These are phyloP conservation scores for Neonectria sp. DNA, from an alignment of 2,329 filamentous ascomycete species.

Conservation along the genomic window DNA sequence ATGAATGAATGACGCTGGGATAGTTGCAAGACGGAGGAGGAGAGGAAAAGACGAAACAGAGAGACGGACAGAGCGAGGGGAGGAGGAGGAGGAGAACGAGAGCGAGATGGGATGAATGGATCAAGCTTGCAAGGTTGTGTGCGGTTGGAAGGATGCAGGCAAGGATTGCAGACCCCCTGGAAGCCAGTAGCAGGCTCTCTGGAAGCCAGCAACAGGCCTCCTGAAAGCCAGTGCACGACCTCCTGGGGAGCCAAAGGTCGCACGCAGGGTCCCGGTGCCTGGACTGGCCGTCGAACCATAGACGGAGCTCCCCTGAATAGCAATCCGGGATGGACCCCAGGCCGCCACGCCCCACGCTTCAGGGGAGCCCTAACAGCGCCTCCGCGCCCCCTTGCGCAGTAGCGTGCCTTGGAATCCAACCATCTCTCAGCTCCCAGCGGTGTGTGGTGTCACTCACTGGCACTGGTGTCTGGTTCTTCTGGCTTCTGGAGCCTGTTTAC, in stretches of 20 bases:
- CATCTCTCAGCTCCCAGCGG: not conserved
- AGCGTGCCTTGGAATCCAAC: not conserved
- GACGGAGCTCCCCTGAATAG: slow-evolving; percentile 40
- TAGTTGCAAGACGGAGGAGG: slow-evolving; percentile 31
- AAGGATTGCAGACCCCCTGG: not conserved
- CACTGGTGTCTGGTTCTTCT: too few species aligned
- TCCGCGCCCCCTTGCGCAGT: not conserved
- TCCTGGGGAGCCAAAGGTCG: too few species aligned
- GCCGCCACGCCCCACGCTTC: slow-evolving; percentile 23
- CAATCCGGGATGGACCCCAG: slow-evolving; percentile 26
- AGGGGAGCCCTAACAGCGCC: slow-evolving; percentile 21
- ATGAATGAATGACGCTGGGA: slow-evolving; percentile 41
- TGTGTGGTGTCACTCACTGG: not conserved
- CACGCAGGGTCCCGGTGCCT: not conserved
- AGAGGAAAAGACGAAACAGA: not conserved
- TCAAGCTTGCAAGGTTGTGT: slow-evolving; percentile 29
- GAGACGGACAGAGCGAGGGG: slow-evolving; percentile 11
- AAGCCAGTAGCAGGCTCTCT: not conserved
- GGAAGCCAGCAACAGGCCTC: too few species aligned
- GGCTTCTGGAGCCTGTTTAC: too few species aligned
- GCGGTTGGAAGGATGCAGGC: slow-evolving; percentile 10
- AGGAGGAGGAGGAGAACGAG: slow-evolving; percentile 27
- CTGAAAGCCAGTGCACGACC: too few species aligned
- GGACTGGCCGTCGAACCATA: slow-evolving; percentile 36
- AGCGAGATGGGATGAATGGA: slow-evolving; percentile 38